Conservation (phyloP, 352 stramenopile genomes). For the Phytophthora palmivora region DNA sequence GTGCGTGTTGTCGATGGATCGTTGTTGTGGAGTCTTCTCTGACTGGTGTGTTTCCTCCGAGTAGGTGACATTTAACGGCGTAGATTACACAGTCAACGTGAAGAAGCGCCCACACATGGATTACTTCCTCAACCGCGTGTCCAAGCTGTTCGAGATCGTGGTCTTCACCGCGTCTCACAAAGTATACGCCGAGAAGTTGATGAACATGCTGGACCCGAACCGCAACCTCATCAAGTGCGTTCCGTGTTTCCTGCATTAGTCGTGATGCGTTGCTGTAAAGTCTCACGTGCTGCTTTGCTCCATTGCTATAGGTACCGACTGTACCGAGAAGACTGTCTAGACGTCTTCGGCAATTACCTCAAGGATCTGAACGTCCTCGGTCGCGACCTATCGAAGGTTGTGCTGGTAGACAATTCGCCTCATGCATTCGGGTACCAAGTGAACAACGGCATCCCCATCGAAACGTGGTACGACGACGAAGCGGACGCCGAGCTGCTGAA, state of each 20-base stretch:
- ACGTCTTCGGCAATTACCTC: slow-evolving; percentile 98
- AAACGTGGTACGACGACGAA: slow-evolving; percentile 98
- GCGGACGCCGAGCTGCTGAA: slow-evolving; percentile 97
- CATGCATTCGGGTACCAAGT: slow-evolving; percentile 99
- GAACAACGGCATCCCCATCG: slow-evolving; percentile 98
- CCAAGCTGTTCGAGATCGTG: slow-evolving; percentile 98
- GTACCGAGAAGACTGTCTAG: slow-evolving; percentile 95
- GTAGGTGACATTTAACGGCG: slow-evolving; percentile 94
- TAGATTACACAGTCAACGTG: slow-evolving; percentile 97
- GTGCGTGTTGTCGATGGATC: slow-evolving; percentile 51
- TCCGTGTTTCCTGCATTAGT: background rate
- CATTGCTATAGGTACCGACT: slow-evolving; percentile 83
- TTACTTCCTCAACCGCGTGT: slow-evolving; percentile 94
- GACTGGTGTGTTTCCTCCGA: background rate
- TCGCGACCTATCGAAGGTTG: slow-evolving; percentile 89
- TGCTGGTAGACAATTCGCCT: slow-evolving; percentile 98
- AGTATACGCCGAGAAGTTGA: slow-evolving; percentile 96
- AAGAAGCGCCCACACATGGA: slow-evolving; percentile 96
- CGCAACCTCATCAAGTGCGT: slow-evolving; percentile 88
- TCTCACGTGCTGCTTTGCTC: slow-evolving; percentile 13
- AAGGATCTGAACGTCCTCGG: slow-evolving; percentile 99
- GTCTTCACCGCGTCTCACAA: slow-evolving; percentile 98
- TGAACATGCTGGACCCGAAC: slow-evolving; percentile 97
- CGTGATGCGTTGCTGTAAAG: background rate
- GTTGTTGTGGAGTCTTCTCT: background rate